These are phyloP conservation scores for Rhodotorula diobovata DNA, from an alignment of 768 basidiomycete species.

Conservation along the genomic window DNA sequence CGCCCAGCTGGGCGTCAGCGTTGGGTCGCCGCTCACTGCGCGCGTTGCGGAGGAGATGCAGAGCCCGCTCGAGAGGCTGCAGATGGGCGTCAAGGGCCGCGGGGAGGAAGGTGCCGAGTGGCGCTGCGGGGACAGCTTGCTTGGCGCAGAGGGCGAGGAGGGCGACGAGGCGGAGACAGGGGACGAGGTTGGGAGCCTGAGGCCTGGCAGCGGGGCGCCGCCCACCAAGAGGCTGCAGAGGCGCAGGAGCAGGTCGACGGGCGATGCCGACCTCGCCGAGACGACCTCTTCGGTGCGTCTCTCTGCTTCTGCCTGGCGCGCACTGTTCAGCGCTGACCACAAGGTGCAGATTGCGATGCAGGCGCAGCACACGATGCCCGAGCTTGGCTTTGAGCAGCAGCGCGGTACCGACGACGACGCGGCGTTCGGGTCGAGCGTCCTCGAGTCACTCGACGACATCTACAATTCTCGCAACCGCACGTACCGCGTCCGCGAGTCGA, in stretches of 20 bases:
- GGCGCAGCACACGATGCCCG: constrained; percentile 23
- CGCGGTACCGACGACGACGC: constrained; percentile 36
- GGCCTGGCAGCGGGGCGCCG: constrained; percentile 49
- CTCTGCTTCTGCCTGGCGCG: not conserved
- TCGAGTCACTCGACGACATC: constrained; percentile 52
- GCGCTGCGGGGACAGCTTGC: constrained; percentile 24
- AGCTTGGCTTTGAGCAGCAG: constrained; percentile 23
- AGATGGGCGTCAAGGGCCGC: constrained; percentile 13
- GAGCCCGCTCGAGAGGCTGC: constrained; percentile 31
- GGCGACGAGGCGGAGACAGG: constrained; percentile 46
- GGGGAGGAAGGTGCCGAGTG: constrained; percentile 9
- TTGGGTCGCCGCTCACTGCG: constrained; percentile 26
- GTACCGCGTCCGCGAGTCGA: constrained; percentile 76
- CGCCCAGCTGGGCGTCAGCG: constrained; percentile 4
- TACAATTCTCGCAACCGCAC: constrained; percentile 56
- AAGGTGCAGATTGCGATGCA: constrained; percentile 27
- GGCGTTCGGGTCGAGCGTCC: constrained; percentile 17
- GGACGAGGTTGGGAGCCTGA: not conserved
- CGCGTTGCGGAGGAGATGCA: constrained; percentile 32
- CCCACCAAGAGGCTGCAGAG: constrained; percentile 32
- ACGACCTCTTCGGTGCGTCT: constrained; percentile 8
- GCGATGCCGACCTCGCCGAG: constrained; percentile 58
- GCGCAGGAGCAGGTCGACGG: constrained; percentile 70
- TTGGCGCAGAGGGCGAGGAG: constrained; percentile 19
- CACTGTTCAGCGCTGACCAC: too few species aligned